phyloP scores from a whole-genome alignment of 1,284 basidiomycete species.

The Stereum hirsutum region DNA sequence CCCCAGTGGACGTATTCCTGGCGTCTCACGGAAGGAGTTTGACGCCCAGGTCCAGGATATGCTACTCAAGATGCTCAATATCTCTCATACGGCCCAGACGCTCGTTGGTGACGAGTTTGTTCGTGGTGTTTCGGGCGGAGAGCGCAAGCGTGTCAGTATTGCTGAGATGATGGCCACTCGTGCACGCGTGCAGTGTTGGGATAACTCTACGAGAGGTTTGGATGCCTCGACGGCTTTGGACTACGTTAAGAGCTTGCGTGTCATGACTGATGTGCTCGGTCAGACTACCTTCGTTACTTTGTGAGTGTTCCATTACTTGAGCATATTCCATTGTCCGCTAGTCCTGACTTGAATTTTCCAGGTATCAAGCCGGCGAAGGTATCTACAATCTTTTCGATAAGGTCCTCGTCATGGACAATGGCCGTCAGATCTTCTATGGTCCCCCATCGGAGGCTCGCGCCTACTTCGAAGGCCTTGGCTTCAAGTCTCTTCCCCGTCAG shows the following conservation, averaged over 20 bases:
- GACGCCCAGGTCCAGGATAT: constrained; percentile 47
- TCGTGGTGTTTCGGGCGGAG: constrained; percentile 82
- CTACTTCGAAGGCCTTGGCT: constrained; percentile 78
- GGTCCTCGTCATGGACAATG: constrained; percentile 68
- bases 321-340: background rate
- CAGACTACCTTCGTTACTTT: constrained; percentile 75
- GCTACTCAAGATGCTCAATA: constrained; percentile 72
- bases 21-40: constrained; percentile 52
- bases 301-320: constrained; percentile 39
- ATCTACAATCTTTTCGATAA: constrained; percentile 63
- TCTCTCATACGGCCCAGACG: constrained; percentile 67
- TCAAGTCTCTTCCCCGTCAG: constrained; percentile 65
- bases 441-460: constrained; percentile 60
- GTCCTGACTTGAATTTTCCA: constrained; percentile 13
- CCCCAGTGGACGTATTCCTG: constrained; percentile 61
- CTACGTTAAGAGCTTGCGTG: constrained; percentile 63
- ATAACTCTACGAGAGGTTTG: constrained; percentile 79
- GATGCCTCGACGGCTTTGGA: constrained; percentile 84
- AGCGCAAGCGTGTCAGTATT: constrained; percentile 82
- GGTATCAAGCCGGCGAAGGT: constrained; percentile 79
- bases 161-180: constrained; percentile 80
- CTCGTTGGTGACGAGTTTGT: constrained; percentile 81
- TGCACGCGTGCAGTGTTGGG: constrained; percentile 74
- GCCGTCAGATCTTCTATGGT: constrained; percentile 81
- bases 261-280: constrained; percentile 70